A percentile compares a stretch with the other conserved stretches of the same genome.
These are phyloP conservation scores for Colletotrichum salicis DNA, from an alignment of 2,329 filamentous ascomycete genomes.

Conservation along the genomic window DNA sequence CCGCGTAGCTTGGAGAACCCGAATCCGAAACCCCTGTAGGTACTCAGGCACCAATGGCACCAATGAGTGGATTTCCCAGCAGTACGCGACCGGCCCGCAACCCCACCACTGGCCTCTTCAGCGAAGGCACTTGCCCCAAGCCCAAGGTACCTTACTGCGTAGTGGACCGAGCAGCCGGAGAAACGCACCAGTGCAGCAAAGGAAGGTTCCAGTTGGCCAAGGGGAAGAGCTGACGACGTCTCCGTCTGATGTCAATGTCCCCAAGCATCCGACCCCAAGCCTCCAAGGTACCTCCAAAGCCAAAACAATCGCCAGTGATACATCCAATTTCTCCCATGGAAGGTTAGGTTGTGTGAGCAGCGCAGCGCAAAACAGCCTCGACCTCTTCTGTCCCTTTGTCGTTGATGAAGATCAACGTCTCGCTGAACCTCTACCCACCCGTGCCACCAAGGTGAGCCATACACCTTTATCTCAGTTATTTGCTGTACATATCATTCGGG, in stretches of 20 bases:
- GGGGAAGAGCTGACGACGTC: conserved; percentile 35
- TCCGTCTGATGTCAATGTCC: conserved; percentile 32
- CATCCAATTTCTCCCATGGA: not conserved
- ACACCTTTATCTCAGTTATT: conserved; percentile 9
- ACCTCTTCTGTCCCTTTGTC: conserved; percentile 10
- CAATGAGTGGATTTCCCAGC: conserved; percentile 23
- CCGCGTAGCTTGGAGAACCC: not conserved
- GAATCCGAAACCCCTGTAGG: conserved; percentile 23
- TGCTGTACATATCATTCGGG: conserved; percentile 27
- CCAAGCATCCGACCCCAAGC: not conserved
- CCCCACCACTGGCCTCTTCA: conserved; percentile 33
- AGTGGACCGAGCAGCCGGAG: conserved; percentile 35
- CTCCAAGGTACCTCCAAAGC: conserved; percentile 5
- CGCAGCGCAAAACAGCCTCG: conserved; percentile 6
- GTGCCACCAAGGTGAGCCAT: not conserved
- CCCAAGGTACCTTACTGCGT: not conserved
- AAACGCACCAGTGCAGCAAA: conserved; percentile 30
- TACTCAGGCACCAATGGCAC: conserved; percentile 24
- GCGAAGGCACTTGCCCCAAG: not conserved
- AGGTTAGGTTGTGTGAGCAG: not conserved
- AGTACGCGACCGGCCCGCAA: conserved; percentile 12
- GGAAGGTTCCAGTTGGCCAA: conserved; percentile 32
- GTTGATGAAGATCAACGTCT: conserved; percentile 17
- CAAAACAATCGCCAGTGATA: not conserved
- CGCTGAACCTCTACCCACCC: conserved; percentile 2